Evolutionary conservation across 257 asterid genomes (phyloP).

Genomic region (Parsonsia alboflavescens): DNA sequence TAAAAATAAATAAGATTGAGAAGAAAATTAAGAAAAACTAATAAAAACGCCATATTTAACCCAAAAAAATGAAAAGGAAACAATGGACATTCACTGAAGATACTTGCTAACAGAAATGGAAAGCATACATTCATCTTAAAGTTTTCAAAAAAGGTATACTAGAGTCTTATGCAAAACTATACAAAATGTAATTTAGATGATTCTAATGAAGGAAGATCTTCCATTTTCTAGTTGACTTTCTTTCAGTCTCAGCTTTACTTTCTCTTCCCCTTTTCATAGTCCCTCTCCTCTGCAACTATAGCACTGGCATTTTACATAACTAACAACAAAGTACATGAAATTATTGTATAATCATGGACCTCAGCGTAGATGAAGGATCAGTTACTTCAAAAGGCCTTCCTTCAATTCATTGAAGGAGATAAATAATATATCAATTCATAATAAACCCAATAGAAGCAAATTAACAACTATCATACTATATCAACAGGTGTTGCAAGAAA

Average conservation of each 20-base stretch:
- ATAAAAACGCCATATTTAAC: neutral
- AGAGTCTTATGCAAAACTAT: neutral
- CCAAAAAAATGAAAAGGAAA: neutral
- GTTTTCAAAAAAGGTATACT: neutral
- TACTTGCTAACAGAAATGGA: neutral
- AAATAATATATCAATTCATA: too few relatives aligned
- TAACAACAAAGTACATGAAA: neutral
- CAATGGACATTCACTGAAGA: neutral
- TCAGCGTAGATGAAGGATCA: neutral
- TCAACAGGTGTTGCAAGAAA: neutral
- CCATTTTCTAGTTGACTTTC: neutral
- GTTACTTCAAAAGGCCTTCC: neutral
- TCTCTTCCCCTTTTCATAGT: neutral
- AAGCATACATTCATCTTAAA: neutral
- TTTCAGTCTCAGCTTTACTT: neutral
- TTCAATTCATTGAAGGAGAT: neutral
- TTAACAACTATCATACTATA: neutral
- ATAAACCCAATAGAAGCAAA: neutral
- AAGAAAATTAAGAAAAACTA: slow-evolving; percentile 5
- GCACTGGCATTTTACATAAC: neutral
- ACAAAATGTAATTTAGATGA: neutral
- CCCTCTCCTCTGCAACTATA: too few relatives aligned
- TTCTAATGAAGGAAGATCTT: neutral
- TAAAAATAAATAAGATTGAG: slow-evolving; percentile 5
- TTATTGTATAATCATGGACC: neutral